Evolutionary conservation across 2,329 filamentous ascomycete species (phyloP), one percentile per base, ranked within the genome.

Genomic region (Diaporthe citrichinensis): DNA sequence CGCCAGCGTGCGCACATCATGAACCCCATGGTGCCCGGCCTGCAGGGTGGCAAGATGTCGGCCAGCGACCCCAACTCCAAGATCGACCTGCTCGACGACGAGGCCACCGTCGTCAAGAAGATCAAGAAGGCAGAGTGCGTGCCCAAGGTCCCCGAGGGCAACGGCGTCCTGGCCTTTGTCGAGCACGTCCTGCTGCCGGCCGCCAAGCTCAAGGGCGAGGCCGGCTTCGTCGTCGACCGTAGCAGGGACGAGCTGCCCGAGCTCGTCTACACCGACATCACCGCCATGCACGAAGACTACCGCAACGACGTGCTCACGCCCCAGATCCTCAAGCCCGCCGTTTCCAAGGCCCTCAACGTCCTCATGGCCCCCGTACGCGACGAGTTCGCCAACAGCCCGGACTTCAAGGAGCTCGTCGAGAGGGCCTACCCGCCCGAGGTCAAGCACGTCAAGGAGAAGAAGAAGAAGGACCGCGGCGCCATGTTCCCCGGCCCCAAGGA

Each of bases 141-240:
- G 23, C 95, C 95, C 44, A 92, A 92, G 81, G 88, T 93, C 36
- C 89, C 94, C 6, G 95, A 98, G 80, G 94, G 93, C 41, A 98
- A 98, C 82, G 97, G 96, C 28, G 88, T 98, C 17, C 86, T 98
- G 71, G 92, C 94, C 3, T 96, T 98, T 77, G 92, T 97, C 28
- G 94, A 98, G 84, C 95, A 92, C 81, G 95, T 98, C 41, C 88
- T 98, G 44, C 89, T 99, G 14, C 95, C 95, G 0, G 94, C 93
- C 3, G 88, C 92, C 14, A 89, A 89, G n/a, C 86, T 98, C 62
- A 89, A 86, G 51, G 88, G 90, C 76, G 87, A 87, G 76, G 85
- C 87, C 39, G 89, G 90, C 71, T 97, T 98, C 83, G 85, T 88
- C 7, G 93, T 98, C 10, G 88, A 92, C 78, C 88, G 92, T 80